A percentile compares a stretch with the other conserved stretches of the same genome.
Conservation (phyloP, 164 flowering plant genomes). For the Protea cynaroides region DNA sequence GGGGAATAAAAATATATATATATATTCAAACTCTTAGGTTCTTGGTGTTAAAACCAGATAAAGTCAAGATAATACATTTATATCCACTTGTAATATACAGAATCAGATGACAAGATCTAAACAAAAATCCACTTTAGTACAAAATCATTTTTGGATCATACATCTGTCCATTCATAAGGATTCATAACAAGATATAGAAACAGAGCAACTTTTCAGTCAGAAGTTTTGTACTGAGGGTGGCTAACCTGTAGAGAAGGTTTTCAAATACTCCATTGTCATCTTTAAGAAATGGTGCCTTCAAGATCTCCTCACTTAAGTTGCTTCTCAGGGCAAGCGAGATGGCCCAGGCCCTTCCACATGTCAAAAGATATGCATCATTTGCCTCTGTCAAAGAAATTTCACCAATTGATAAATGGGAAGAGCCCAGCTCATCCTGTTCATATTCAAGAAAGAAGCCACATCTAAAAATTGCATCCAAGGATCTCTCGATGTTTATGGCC, state of each 20-base stretch:
- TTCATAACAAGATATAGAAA: no score
- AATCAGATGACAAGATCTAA: not conserved
- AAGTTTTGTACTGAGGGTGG: slow-evolving; percentile 6
- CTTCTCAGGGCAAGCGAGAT: slow-evolving; percentile 55
- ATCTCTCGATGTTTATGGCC: not conserved
- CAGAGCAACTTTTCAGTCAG: not conserved
- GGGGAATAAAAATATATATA: no score
- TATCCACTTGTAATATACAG: not conserved
- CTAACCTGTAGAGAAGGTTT: slow-evolving; percentile 73
- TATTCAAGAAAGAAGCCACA: not conserved
- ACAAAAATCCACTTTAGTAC: not conserved
- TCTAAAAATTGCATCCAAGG: not conserved
- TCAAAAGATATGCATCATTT: slow-evolving; percentile 35
- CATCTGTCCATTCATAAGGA: not conserved
- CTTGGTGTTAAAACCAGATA: no score
- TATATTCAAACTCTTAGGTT: no score
- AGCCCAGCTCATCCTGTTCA: slow-evolving; percentile 42
- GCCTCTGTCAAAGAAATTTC: slow-evolving; percentile 23
- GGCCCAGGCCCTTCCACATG: slow-evolving; percentile 82
- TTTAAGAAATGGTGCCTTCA: slow-evolving; percentile 36
- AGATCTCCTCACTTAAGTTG: slow-evolving; percentile 47
- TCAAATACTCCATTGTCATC: slow-evolving; percentile 29
- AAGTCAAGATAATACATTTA: no score
- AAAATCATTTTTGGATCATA: not conserved
- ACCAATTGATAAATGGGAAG: slow-evolving; percentile 29